These are phyloP conservation scores for Craterostigma plantagineum DNA, from an alignment of 257 asterid genomes.

Conservation along the genomic window DNA sequence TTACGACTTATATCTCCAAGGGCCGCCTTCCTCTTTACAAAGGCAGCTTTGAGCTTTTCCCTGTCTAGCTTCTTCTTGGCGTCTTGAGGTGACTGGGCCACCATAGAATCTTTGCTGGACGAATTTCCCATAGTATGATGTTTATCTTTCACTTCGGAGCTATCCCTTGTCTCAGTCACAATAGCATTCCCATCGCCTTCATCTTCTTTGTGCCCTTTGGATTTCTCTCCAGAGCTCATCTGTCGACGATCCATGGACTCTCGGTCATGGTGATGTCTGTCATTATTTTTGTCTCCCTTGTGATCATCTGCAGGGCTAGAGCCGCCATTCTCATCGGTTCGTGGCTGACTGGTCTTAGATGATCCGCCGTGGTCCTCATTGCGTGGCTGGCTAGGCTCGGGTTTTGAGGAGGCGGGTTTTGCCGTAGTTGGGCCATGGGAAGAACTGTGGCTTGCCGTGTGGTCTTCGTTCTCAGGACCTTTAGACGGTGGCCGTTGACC, in stretches of 20 bases:
- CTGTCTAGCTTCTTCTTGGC: slow-evolving; percentile 35
- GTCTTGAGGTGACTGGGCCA: slow-evolving; percentile 35
- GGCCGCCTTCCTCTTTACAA: slow-evolving; percentile 37
- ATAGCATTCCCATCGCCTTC: slow-evolving; percentile 15
- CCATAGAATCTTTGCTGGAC: slow-evolving; percentile 23
- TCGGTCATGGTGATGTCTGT: slow-evolving; percentile 19
- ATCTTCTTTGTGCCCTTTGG: slow-evolving; percentile 14
- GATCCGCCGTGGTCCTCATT: slow-evolving; percentile 17
- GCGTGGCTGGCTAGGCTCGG: slow-evolving; percentile 16
- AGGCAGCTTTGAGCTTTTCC: slow-evolving; percentile 63
- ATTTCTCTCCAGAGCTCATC: slow-evolving; percentile 11
- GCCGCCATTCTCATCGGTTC: too few species aligned
- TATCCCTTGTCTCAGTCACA: too few species aligned
- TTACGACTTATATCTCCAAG: slow-evolving; percentile 41
- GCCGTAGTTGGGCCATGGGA: slow-evolving; percentile 29
- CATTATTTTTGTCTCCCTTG: slow-evolving; percentile 22
- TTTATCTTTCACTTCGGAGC: slow-evolving; percentile 32
- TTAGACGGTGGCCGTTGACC: slow-evolving; percentile 36
- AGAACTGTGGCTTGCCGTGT: slow-evolving; percentile 12
- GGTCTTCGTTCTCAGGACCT: slow-evolving; percentile 36
- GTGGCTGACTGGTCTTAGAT: too few species aligned
- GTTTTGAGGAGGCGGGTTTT: slow-evolving; percentile 29
- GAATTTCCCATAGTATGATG: slow-evolving; percentile 17
- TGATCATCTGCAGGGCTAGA: slow-evolving; percentile 3
- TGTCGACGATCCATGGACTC: slow-evolving; percentile 16